Evolutionary conservation across 2,329 filamentous ascomycete genomes (phyloP).

Genomic region (Beauveria rudraprayagi): DNA sequence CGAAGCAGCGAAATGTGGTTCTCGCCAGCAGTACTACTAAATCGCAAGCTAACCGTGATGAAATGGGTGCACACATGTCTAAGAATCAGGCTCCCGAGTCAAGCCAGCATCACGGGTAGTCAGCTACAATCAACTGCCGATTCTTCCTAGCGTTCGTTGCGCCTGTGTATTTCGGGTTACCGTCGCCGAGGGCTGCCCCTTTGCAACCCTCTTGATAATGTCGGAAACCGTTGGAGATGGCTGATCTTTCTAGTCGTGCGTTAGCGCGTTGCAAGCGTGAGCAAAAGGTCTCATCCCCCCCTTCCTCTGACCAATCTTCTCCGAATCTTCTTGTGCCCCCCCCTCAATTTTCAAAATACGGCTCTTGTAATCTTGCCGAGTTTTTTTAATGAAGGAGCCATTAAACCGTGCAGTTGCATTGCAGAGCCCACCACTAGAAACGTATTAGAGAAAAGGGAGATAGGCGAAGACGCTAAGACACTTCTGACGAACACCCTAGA

Average conservation of each 20-base stretch:
- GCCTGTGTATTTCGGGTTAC: background rate
- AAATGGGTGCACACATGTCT: background rate
- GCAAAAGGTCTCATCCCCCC: background rate
- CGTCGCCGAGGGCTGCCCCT: background rate
- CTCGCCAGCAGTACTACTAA: background rate
- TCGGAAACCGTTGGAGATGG: background rate
- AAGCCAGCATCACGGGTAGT: background rate
- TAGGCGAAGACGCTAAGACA: background rate
- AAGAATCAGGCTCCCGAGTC: background rate
- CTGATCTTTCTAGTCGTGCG: background rate
- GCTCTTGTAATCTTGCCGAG: background rate
- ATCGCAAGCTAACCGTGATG: background rate
- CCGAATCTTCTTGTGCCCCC: background rate
- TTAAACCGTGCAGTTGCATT: background rate
- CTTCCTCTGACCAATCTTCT: background rate
- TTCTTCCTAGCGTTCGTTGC: background rate
- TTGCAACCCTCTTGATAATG: background rate
- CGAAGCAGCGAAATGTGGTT: too few species aligned
- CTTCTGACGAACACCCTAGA: too few species aligned
- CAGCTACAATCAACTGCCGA: background rate
- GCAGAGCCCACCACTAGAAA: too few species aligned
- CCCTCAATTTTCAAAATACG: background rate
- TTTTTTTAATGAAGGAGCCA: background rate
- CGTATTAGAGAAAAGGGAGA: background rate
- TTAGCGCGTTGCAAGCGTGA: background rate